phyloP scores from a whole-genome alignment of 2,329 filamentous ascomycete genomes.

The Helminthosporium solani region DNA sequence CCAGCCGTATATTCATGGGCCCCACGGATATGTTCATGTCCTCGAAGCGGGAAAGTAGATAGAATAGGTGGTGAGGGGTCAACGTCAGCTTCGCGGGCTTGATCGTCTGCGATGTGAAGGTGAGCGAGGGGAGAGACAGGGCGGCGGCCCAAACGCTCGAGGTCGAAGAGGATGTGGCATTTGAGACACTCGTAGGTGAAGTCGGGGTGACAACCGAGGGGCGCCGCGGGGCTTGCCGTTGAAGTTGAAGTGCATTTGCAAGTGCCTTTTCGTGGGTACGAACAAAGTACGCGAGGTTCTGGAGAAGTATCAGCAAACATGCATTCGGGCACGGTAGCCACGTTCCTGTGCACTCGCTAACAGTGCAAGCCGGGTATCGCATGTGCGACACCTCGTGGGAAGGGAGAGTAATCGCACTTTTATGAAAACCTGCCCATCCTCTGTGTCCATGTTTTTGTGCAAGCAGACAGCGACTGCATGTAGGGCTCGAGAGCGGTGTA shows the following conservation, averaged over 20 bases:
- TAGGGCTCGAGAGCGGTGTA: conserved; percentile 22
- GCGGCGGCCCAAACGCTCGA: conserved; percentile 77
- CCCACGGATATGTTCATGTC: conserved; percentile 87
- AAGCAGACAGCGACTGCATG: conserved; percentile 36
- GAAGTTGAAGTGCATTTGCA: conserved; percentile 89
- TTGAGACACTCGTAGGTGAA: conserved; percentile 38
- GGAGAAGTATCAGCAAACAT: conserved; percentile 35
- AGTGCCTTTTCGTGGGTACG: conserved; percentile 96
- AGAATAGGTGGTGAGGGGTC: conserved; percentile 95
- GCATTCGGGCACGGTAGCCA: conserved; percentile 2
- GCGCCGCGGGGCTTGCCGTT: conserved; percentile 67
- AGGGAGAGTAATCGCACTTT: conserved; percentile 59
- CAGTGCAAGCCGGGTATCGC: not conserved
- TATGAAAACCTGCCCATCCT: conserved; percentile 87
- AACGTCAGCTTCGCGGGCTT: conserved; percentile 91
- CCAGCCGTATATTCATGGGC: conserved; percentile 92
- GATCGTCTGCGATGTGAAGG: conserved; percentile 78
- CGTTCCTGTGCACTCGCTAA: conserved; percentile 3
- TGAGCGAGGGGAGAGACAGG: conserved; percentile 81
- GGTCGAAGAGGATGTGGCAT: conserved; percentile 57
- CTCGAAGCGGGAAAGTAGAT: conserved; percentile 91
- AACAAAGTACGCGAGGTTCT: conserved; percentile 96
- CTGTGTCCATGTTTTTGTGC: conserved; percentile 67
- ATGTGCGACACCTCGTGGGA: conserved; percentile 5
- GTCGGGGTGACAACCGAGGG: conserved; percentile 38